Base-by-base conservation (phyloP, 1,139 yeast genomes). In the Nakaseomyces sp. region DNA sequence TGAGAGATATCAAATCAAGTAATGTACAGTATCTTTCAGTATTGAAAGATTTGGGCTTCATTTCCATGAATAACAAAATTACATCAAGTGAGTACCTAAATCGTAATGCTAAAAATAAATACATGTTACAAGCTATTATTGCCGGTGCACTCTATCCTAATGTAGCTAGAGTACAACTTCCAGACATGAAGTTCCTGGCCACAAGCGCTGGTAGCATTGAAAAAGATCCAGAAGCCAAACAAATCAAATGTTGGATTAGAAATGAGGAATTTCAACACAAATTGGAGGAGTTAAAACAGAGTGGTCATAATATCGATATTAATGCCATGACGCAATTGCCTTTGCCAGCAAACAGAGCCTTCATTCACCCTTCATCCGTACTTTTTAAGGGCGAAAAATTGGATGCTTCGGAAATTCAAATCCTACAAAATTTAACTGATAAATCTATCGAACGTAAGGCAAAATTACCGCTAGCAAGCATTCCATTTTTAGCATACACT, bases 121-220 rank as follows among this genome's bases (percentile, higher is more conserved):
- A 72, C 4, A 67, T 88, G 1, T 56, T 87, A 3, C 70, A 79
- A 31, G 77, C 95, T 0, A 71, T 89, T 1, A 65, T 88, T 19
- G 79, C 94, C 0, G 94, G 95, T 2, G 73, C 96, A 0, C 76
- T 81, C 55, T 83, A 81, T 54, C 97, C 97, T 0, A 82, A 84
- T 44, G 69, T 87, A 31, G 88, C 93, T 0, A 72, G 88, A 48
- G 85, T 87, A 3, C 87, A 82, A 52, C 68, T 78, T 29, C 97
- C 97, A 0, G 88, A 85, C 50, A 77, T 89, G 6, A 85, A 83
- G 54, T 91, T 69, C 58, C 69, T 79, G 43, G 75, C 79, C 38
- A 77, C 87, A 1, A 68, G 81, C 28, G 74, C 79, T 2, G 98
- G 98, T 28, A 74, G 96, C 0, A 72, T 91, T 41, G 91, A 85